Percentiles rank a stretch among this genome's conserved stretches.
These are phyloP conservation scores for Sergeia podlipaevii DNA, from an alignment of 208 protist species.

Conservation along the genomic window DNA sequence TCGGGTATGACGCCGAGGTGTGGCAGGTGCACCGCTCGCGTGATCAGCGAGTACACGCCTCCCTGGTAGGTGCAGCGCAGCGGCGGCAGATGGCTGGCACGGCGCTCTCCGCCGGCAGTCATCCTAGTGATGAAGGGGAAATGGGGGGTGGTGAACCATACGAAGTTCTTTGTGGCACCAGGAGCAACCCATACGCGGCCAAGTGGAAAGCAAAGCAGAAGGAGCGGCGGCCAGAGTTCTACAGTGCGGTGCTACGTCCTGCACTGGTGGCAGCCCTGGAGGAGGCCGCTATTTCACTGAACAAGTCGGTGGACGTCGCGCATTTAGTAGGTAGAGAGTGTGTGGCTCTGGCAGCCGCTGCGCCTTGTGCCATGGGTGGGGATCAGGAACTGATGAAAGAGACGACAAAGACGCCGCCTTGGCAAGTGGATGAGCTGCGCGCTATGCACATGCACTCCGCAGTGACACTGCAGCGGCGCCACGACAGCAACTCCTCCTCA, in stretches of 20 bases:
- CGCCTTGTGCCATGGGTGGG: not conserved
- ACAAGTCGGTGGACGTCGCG: not conserved
- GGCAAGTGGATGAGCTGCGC: conserved; percentile 32
- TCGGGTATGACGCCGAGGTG: conserved; percentile 72
- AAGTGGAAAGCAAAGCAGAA: conserved; percentile 23
- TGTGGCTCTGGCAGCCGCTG: not conserved
- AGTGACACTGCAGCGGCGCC: conserved; percentile 23
- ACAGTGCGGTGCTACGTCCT: not conserved
- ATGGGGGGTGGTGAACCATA: too few species aligned
- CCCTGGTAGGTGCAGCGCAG: not conserved
- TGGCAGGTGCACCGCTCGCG: too few species aligned
- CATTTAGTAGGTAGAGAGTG: not conserved
- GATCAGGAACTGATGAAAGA: too few species aligned
- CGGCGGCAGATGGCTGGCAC: not conserved
- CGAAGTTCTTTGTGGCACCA: not conserved
- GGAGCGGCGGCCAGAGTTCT: conserved; percentile 15
- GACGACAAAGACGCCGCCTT: not conserved
- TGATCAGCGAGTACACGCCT: not conserved
- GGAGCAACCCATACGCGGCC: conserved; percentile 12
- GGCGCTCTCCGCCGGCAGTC: not conserved
- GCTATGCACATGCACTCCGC: conserved; percentile 81
- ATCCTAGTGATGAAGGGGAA: too few species aligned
- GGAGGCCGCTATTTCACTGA: not conserved
- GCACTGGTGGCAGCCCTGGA: conserved; percentile 5
- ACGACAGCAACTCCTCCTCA: not conserved